These are phyloP conservation scores for Phytopythium sindhum DNA, from an alignment of 352 stramenopile species.

Conservation along the genomic window DNA sequence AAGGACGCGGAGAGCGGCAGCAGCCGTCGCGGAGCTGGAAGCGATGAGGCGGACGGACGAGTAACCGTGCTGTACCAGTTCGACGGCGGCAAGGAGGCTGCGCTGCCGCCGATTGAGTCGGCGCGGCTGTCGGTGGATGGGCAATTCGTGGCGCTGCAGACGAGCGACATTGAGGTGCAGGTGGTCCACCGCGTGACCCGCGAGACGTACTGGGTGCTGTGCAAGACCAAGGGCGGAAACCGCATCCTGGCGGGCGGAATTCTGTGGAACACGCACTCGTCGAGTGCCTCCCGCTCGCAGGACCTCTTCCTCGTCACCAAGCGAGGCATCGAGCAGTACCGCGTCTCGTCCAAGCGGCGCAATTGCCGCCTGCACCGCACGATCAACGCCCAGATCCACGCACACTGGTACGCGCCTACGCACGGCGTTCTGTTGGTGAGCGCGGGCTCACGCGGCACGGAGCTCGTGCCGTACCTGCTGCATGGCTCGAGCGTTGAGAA, in stretches of 20 bases:
- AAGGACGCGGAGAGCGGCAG: neutral
- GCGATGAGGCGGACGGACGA: neutral
- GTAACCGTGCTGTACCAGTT: neutral
- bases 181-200: conserved; percentile 44
- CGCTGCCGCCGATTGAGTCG: conserved; percentile 24
- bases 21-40: neutral
- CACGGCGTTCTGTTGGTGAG: conserved; percentile 68
- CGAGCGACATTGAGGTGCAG: conserved; percentile 81
- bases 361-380: conserved; percentile 53
- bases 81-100: neutral
- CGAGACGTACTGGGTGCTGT: conserved; percentile 67
- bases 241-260: conserved; percentile 54
- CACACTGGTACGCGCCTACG: conserved; percentile 67
- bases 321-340: conserved; percentile 73
- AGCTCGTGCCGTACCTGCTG: conserved; percentile 72
- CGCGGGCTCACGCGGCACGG: conserved; percentile 68
- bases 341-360: conserved; percentile 52
- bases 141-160: conserved; percentile 73
- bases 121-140: conserved; percentile 58
- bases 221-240: conserved; percentile 61
- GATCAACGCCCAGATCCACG: conserved; percentile 58
- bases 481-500: conserved; percentile 58
- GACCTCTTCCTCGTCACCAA: conserved; percentile 77
- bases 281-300: conserved; percentile 42
- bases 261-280: conserved; percentile 63